Evolutionary conservation across 2,329 filamentous ascomycete genomes (phyloP).

Genomic region (Graphilbum ipis-grandicollis): DNA sequence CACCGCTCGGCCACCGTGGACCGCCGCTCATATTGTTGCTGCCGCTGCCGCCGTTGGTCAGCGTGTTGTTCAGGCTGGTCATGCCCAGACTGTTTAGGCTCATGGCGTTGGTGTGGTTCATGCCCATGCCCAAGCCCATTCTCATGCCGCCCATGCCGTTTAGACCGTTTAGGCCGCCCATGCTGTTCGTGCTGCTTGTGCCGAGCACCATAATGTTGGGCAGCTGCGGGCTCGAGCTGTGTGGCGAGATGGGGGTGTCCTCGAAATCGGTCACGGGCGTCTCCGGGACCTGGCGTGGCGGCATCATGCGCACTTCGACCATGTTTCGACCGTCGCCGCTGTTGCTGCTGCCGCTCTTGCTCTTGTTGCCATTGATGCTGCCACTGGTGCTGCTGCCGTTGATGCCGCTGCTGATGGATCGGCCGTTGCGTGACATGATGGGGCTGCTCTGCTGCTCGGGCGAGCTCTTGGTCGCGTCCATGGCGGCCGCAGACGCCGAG

Average conservation of each 20-base stretch:
- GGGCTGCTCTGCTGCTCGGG: neutral
- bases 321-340: neutral
- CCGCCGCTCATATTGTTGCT: constrained; percentile 13
- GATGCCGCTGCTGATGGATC: neutral
- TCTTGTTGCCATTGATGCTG: neutral
- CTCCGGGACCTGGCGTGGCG: constrained; percentile 43
- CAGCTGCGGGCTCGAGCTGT: constrained; percentile 55
- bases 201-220: constrained; percentile 71
- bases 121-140: no score
- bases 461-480: neutral
- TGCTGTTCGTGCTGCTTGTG: constrained; percentile 17
- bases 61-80: neutral
- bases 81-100: neutral
- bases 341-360: neutral
- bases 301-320: neutral
- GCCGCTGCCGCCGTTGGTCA: constrained; percentile 13
- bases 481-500: neutral
- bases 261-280: constrained; percentile 93
- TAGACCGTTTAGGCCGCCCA: no score
- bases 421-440: neutral
- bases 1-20: constrained; percentile 60
- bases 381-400: no score
- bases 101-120: no score
- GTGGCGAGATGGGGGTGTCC: constrained; percentile 69
- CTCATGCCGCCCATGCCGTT: no score